A percentile compares a stretch with the other conserved stretches of the same genome.
These are phyloP conservation scores for Thalassia testudinum DNA, from an alignment of 116 monocot species.

Conservation along the genomic window DNA sequence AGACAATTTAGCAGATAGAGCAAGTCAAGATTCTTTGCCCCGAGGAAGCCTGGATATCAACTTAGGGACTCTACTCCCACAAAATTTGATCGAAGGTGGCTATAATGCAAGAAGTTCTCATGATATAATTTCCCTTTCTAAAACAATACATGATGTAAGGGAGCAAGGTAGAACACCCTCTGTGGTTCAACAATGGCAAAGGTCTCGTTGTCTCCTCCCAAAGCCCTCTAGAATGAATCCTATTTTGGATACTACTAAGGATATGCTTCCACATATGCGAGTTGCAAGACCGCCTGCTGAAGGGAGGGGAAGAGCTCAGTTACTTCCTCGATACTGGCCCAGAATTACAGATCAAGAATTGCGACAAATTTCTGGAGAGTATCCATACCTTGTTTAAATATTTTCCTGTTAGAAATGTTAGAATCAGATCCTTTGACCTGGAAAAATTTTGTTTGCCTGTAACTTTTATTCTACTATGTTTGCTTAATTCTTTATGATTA, in stretches of 20 bases:
- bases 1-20: slow-evolving; percentile 15
- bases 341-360: slow-evolving; percentile 88
- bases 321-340: slow-evolving; percentile 90
- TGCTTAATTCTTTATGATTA: slow-evolving; percentile 14
- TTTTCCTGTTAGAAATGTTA: background rate
- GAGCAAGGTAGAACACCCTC: slow-evolving; percentile 27
- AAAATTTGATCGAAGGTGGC: slow-evolving; percentile 9
- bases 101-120: slow-evolving; percentile 14
- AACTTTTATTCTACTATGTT: background rate
- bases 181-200: slow-evolving; percentile 33
- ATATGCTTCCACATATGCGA: slow-evolving; percentile 45
- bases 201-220: slow-evolving; percentile 35
- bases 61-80: slow-evolving; percentile 30
- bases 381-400: slow-evolving; percentile 24
- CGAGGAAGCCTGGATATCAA: slow-evolving; percentile 36
- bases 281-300: slow-evolving; percentile 77
- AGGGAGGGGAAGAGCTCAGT: slow-evolving; percentile 55
- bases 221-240: slow-evolving; percentile 32
- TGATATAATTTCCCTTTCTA: slow-evolving; percentile 7
- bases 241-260: slow-evolving; percentile 41
- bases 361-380: slow-evolving; percentile 88
- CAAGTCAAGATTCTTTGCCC: slow-evolving; percentile 9
- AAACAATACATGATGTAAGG: slow-evolving; percentile 26
- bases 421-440: too few species aligned
- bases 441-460: too few species aligned